Evolutionary conservation across 2,329 filamentous ascomycete species (phyloP).

Genomic region (Mariannaea elegans): DNA sequence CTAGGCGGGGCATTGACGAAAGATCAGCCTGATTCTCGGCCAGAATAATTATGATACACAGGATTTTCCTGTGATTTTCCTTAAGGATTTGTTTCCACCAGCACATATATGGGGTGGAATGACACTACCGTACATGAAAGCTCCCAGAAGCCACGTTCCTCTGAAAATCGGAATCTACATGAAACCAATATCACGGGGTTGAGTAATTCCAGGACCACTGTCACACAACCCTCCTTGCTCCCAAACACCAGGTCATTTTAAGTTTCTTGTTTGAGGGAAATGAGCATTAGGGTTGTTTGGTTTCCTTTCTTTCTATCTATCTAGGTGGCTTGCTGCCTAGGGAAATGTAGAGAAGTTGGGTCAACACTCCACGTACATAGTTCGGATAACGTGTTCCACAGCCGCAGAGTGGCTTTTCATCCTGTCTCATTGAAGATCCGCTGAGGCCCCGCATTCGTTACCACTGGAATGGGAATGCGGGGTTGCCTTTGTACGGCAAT

Average conservation of each 20-base stretch:
- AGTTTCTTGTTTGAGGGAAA: constrained; percentile 12
- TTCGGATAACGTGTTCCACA: constrained; percentile 19
- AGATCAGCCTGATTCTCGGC: constrained; percentile 3
- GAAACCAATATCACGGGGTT: constrained; percentile 21
- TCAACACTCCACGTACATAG: neutral
- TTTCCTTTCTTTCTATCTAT: neutral
- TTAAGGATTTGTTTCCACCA: constrained; percentile 3
- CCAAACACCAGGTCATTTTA: too few species aligned
- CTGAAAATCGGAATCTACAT: constrained; percentile 17
- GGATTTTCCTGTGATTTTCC: constrained; percentile 5
- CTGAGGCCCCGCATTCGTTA: neutral
- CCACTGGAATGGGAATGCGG: too few species aligned
- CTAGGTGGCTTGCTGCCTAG: neutral
- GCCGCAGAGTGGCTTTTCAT: neutral
- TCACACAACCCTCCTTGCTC: neutral
- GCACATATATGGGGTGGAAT: constrained; percentile 5
- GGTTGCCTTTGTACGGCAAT: too few species aligned
- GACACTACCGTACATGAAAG: too few species aligned
- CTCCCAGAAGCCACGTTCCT: too few species aligned
- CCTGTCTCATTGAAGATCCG: neutral
- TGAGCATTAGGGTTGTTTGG: neutral
- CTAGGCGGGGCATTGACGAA: neutral
- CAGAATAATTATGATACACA: neutral
- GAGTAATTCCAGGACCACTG: constrained; percentile 9
- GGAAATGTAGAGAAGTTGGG: constrained; percentile 4